phyloP scores from a whole-genome alignment of 2,329 filamentous ascomycete species.

The Grosmannia serpens region DNA sequence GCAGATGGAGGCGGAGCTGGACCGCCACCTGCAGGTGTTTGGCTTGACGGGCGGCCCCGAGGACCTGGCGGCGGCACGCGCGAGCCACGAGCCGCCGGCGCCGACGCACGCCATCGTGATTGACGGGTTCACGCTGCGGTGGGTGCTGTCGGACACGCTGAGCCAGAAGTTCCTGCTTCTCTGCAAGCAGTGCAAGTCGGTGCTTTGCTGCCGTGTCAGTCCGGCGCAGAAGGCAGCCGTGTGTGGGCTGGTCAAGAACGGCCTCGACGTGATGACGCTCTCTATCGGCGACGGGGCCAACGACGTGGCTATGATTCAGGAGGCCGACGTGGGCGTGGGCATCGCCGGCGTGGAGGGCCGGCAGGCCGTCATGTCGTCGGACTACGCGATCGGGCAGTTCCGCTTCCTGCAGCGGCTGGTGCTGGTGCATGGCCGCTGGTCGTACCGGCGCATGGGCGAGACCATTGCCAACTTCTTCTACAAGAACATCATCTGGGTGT shows the following conservation, averaged over 20 bases:
- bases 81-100: constrained; percentile 75
- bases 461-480: constrained; percentile 99
- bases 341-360: constrained; percentile 88
- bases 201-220: constrained; percentile 94
- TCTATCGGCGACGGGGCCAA: constrained; percentile 91
- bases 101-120: constrained; percentile 89
- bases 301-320: constrained; percentile 96
- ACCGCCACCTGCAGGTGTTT: constrained; percentile 62
- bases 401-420: constrained; percentile 75
- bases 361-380: constrained; percentile 90
- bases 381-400: constrained; percentile 93
- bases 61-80: constrained; percentile 67
- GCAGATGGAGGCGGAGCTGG: constrained; percentile 57
- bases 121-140: constrained; percentile 84
- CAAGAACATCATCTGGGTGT: constrained; percentile 99
- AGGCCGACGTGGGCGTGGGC: constrained; percentile 91
- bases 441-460: constrained; percentile 87
- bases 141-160: constrained; percentile 69
- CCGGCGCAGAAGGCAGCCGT: constrained; percentile 97
- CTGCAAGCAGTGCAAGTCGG: constrained; percentile 94
- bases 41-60: constrained; percentile 73
- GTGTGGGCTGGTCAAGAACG: constrained; percentile 87
- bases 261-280: constrained; percentile 90
- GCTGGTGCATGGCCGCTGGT: constrained; percentile 87
- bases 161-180: constrained; percentile 89